phyloP scores from a whole-genome alignment of 1,139 yeast species.

The Yamadazyma aaseri region DNA sequence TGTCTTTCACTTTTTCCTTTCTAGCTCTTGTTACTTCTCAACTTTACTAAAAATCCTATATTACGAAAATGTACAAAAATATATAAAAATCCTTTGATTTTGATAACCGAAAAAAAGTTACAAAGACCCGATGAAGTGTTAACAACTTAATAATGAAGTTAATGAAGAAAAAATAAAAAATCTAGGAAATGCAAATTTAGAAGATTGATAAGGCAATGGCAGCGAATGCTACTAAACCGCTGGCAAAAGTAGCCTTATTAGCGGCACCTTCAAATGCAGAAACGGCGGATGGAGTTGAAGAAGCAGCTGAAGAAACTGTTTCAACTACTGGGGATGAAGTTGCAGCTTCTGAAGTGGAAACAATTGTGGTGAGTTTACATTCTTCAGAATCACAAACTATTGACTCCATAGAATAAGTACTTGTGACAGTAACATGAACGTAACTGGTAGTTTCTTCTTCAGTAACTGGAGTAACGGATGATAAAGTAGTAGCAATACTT shows the following conservation, averaged over 20 bases:
- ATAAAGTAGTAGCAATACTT: constrained; percentile 1
- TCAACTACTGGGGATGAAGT: background rate
- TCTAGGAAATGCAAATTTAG: too few relatives aligned
- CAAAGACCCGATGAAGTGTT: too few relatives aligned
- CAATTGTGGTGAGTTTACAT: constrained; percentile 7
- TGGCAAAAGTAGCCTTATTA: constrained; percentile 5
- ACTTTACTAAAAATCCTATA: too few relatives aligned
- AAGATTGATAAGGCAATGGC: constrained; percentile 10
- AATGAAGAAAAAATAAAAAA: too few relatives aligned
- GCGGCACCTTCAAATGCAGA: constrained; percentile 14
- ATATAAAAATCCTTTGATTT: too few relatives aligned
- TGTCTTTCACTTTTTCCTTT: too few relatives aligned
- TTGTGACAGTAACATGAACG: constrained; percentile 10
- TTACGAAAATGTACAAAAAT: too few relatives aligned
- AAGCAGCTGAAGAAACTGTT: constrained; percentile 3
- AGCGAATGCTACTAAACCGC: constrained; percentile 6
- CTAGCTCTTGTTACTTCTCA: too few relatives aligned
- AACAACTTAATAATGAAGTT: too few relatives aligned
- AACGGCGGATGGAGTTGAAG: constrained; percentile 4
- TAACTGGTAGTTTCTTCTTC: constrained; percentile 2
- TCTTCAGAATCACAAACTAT: constrained; percentile 9
- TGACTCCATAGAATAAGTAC: constrained; percentile 9
- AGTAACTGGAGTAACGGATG: constrained; percentile 4
- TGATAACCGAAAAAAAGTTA: too few relatives aligned
- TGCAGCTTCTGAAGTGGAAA: constrained; percentile 4